phyloP scores from a whole-genome alignment of 345 rosid species.

The Fremontodendron californicum region DNA sequence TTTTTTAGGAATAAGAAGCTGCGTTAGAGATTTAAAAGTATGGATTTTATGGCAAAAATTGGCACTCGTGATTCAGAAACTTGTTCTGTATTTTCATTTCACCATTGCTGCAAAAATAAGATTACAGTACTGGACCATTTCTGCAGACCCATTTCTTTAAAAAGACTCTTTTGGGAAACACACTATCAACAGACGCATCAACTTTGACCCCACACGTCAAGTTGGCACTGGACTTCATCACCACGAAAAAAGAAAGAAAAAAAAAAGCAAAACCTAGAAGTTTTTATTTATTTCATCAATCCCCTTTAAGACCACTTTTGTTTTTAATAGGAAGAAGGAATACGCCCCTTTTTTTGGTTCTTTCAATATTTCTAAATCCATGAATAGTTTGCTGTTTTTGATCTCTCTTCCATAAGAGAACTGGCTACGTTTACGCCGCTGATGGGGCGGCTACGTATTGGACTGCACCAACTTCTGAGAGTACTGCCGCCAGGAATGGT shows the following conservation, averaged over 20 bases:
- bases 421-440: constrained; percentile 44
- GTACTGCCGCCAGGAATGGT: constrained; percentile 51
- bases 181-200: not conserved
- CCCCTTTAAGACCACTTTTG: not conserved
- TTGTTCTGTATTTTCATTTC: not conserved
- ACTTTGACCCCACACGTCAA: not conserved
- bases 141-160: not conserved
- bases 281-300: not conserved
- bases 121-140: not conserved
- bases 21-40: too few species aligned
- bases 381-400: not conserved
- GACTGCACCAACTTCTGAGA: constrained; percentile 49
- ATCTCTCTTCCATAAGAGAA: not conserved
- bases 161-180: not conserved
- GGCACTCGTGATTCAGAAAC: not conserved
- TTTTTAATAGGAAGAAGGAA: not conserved
- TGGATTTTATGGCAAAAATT: not conserved
- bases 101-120: not conserved
- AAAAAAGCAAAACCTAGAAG: not conserved
- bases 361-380: not conserved
- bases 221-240: not conserved
- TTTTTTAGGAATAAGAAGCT: too few species aligned
- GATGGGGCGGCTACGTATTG: constrained; percentile 65
- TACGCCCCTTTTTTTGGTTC: not conserved
- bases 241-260: not conserved